A percentile compares a stretch with the other conserved stretches of the same genome.
These are phyloP conservation scores for Torulaspora gathmanii DNA, from an alignment of 805 yeast genomes.

Conservation along the genomic window DNA sequence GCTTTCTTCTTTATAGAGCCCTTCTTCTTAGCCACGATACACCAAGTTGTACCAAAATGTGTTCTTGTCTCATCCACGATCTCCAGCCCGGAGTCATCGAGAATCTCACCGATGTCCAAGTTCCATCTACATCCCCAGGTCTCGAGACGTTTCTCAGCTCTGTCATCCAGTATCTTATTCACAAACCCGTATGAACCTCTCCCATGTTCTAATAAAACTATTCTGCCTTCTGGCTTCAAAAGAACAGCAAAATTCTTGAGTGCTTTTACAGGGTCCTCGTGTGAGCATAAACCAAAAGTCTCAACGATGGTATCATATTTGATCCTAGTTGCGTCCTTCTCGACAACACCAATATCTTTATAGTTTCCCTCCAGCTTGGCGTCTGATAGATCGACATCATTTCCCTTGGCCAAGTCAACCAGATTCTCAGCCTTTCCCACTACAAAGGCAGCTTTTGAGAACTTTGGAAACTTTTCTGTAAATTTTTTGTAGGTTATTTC, in stretches of 20 bases:
- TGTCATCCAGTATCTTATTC: constrained; percentile 72
- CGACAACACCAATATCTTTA: constrained; percentile 21
- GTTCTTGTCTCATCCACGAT: constrained; percentile 73
- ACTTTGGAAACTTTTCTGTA: constrained; percentile 59
- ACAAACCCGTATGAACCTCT: constrained; percentile 74
- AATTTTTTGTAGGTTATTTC: constrained; percentile 73
- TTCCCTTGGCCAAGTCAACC: constrained; percentile 46
- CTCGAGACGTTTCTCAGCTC: constrained; percentile 77
- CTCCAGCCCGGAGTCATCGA: constrained; percentile 78
- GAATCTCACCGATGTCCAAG: constrained; percentile 81
- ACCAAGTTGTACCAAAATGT: constrained; percentile 93
- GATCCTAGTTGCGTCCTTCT: constrained; percentile 33
- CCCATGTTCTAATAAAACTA: constrained; percentile 88
- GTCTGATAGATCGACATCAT: constrained; percentile 18
- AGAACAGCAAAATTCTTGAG: constrained; percentile 65
- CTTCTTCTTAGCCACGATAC: constrained; percentile 69
- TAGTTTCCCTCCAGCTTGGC: constrained; percentile 10
- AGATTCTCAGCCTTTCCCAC: constrained; percentile 87
- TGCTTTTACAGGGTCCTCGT: constrained; percentile 84
- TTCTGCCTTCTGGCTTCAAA: constrained; percentile 84
- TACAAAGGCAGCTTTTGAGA: constrained; percentile 73
- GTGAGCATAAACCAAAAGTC: constrained; percentile 94
- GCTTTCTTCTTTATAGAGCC: constrained; percentile 49
- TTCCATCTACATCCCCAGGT: constrained; percentile 99
- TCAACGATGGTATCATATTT: constrained; percentile 90